Percentiles rank a stretch among this genome's conserved stretches.
These are phyloP conservation scores for Chlorella vulgaris DNA, from an alignment of 139 green algal species.

Conservation along the genomic window DNA sequence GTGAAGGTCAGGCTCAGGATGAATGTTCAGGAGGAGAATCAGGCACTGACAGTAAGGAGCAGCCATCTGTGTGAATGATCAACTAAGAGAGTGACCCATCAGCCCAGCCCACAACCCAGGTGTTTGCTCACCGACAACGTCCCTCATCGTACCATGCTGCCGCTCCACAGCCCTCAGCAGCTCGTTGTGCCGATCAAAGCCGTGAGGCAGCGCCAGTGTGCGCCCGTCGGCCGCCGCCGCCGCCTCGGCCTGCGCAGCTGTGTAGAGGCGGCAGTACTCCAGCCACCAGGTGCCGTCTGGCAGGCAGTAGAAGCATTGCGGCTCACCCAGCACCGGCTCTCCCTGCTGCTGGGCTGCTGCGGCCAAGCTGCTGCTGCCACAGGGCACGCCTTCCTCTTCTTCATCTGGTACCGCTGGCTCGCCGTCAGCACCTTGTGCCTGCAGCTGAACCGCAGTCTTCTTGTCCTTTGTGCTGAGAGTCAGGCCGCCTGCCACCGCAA, in stretches of 20 bases:
- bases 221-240: neutral
- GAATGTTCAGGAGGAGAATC: no score
- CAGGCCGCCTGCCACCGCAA: neutral
- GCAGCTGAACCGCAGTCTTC: constrained; percentile 40
- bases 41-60: no score
- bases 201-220: constrained; percentile 18
- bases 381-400: neutral
- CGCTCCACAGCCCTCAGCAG: constrained; percentile 42
- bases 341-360: neutral
- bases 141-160: neutral
- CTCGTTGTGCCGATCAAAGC: constrained; percentile 34
- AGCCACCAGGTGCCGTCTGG: constrained; percentile 41
- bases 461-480: constrained; percentile 49
- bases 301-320: constrained; percentile 43
- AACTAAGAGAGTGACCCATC: no score
- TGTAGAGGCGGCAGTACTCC: constrained; percentile 45
- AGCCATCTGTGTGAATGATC: no score
- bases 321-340: constrained; percentile 32
- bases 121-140: neutral
- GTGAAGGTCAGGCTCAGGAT: no score
- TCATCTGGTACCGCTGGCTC: constrained; percentile 24
- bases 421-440: neutral
- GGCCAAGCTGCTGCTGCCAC: neutral
- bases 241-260: constrained; percentile 34
- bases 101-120: no score